Conservation (phyloP, 1,139 yeast genomes). For the Zygoascus sp. region DNA sequence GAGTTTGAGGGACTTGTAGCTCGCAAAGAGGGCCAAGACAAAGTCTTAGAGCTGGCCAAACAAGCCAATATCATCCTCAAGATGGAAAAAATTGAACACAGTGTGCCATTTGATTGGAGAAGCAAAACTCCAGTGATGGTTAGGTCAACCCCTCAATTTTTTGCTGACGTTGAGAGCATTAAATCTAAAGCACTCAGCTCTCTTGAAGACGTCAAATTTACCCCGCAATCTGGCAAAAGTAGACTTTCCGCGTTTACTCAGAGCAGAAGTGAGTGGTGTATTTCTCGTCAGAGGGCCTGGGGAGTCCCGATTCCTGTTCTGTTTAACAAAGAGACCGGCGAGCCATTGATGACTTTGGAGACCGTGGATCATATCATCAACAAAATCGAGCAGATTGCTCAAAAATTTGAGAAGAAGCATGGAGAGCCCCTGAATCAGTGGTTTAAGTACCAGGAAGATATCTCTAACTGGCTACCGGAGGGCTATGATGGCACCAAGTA, state of each 20-base stretch:
- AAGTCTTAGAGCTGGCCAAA: slow-evolving; percentile 44
- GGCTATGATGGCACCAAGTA: slow-evolving; percentile 38
- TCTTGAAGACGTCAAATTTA: slow-evolving; percentile 57
- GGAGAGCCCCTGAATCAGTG: slow-evolving; percentile 31
- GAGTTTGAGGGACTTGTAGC: slow-evolving; percentile 57
- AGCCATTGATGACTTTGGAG: slow-evolving; percentile 51
- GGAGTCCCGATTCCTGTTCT: slow-evolving; percentile 96
- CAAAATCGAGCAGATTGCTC: slow-evolving; percentile 41
- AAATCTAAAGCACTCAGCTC: slow-evolving; percentile 60
- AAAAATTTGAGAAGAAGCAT: background rate
- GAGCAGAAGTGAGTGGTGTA: slow-evolving; percentile 93
- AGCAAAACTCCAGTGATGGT: slow-evolving; percentile 93
- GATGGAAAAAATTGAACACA: slow-evolving; percentile 59
- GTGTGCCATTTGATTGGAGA: slow-evolving; percentile 97
- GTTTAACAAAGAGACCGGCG: slow-evolving; percentile 54
- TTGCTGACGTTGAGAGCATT: slow-evolving; percentile 76
- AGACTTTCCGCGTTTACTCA: slow-evolving; percentile 68
- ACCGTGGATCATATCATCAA: slow-evolving; percentile 52
- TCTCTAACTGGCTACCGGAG: slow-evolving; percentile 70
- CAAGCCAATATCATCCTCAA: slow-evolving; percentile 46
- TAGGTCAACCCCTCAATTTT: slow-evolving; percentile 96
- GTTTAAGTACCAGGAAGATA: slow-evolving; percentile 58
- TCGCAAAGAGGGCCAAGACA: slow-evolving; percentile 51
- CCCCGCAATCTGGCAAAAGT: slow-evolving; percentile 67
- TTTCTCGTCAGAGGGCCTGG: slow-evolving; percentile 96